phyloP scores from a whole-genome alignment of 2,329 filamentous ascomycete species.

The Decorospora gaudefroyi region DNA sequence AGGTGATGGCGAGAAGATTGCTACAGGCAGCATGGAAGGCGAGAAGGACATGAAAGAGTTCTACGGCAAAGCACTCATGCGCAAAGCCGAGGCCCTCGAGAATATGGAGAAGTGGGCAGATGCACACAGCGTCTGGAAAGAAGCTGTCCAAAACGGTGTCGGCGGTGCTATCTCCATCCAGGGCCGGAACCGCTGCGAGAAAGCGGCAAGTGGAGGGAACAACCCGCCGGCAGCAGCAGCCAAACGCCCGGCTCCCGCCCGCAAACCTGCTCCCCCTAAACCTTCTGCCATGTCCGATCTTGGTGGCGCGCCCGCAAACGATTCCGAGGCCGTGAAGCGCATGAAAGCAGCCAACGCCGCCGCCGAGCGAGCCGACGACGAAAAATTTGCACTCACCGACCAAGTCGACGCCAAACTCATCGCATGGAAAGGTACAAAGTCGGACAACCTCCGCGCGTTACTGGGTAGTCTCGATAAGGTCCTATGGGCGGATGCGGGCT shows the following conservation, averaged over 20 bases:
- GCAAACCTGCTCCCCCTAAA: constrained; percentile 34
- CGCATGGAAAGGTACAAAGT: constrained; percentile 86
- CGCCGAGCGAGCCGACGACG: constrained; percentile 84
- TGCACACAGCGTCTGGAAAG: constrained; percentile 77
- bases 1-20: constrained; percentile 79
- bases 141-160: constrained; percentile 80
- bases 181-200: constrained; percentile 86
- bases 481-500: constrained; percentile 87
- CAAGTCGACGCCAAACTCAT: constrained; percentile 78
- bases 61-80: constrained; percentile 88
- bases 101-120: constrained; percentile 94
- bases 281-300: constrained; percentile 52
- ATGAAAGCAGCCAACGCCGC: constrained; percentile 83
- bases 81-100: constrained; percentile 94
- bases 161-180: constrained; percentile 84
- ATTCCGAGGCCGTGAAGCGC: constrained; percentile 74
- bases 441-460: constrained; percentile 87
- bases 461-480: constrained; percentile 85
- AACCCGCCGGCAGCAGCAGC: constrained; percentile 21
- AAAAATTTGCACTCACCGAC: constrained; percentile 88
- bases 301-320: constrained; percentile 54
- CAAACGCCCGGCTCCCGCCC: constrained; percentile 34
- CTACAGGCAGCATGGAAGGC: constrained; percentile 62
- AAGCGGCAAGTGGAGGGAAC: constrained; percentile 62
- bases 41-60: constrained; percentile 89